Percentiles rank a stretch among this genome's conserved stretches.
phyloP scores from a whole-genome alignment of 371 early-diverging fungal genomes.

The Thermomucor indicae-seudaticae region DNA sequence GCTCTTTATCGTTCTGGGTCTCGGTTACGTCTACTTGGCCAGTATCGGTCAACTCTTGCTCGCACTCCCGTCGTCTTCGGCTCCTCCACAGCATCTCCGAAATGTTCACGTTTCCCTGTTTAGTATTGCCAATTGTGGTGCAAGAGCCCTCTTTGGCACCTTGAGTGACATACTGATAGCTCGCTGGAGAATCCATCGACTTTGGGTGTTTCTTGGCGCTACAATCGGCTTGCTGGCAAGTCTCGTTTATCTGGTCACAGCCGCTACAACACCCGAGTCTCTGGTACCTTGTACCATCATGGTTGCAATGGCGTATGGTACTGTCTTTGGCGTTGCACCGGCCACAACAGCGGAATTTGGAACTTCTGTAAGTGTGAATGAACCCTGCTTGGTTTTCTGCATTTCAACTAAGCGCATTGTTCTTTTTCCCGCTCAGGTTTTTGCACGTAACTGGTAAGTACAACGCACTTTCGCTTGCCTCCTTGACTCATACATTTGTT shows the following conservation, averaged over 20 bases:
- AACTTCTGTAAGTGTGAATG: slow-evolving; percentile 31
- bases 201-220: slow-evolving; percentile 38
- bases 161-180: slow-evolving; percentile 36
- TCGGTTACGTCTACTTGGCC: slow-evolving; percentile 44
- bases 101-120: slow-evolving; percentile 39
- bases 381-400: not conserved
- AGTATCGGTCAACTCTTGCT: slow-evolving; percentile 35
- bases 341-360: slow-evolving; percentile 42
- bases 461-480: not conserved
- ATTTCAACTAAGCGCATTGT: not conserved
- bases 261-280: slow-evolving; percentile 5
- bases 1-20: slow-evolving; percentile 31
- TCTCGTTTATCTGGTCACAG: slow-evolving; percentile 15
- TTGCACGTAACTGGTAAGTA: slow-evolving; percentile 40
- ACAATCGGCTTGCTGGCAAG: slow-evolving; percentile 13
- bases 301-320: slow-evolving; percentile 36
- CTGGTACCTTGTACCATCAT: slow-evolving; percentile 28
- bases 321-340: slow-evolving; percentile 38
- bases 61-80: slow-evolving; percentile 13
- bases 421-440: slow-evolving; percentile 15
- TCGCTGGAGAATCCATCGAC: slow-evolving; percentile 28
- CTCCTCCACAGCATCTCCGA: slow-evolving; percentile 27
- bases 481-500: not conserved
- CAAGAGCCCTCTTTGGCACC: slow-evolving; percentile 37
- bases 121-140: slow-evolving; percentile 43